These are phyloP conservation scores for Perilla frutescens DNA, from an alignment of 257 asterid genomes.

Conservation along the genomic window DNA sequence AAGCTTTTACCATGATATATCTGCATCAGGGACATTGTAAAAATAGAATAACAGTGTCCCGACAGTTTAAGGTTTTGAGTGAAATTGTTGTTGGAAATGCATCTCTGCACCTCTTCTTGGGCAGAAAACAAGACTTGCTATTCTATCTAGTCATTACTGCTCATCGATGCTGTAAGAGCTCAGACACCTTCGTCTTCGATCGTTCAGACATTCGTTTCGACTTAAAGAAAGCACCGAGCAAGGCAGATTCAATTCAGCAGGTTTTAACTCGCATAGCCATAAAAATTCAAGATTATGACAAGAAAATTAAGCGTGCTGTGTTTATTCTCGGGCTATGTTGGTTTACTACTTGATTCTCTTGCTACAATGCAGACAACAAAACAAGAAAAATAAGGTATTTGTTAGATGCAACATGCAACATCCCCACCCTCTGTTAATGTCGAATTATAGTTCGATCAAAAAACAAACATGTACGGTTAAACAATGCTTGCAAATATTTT, in stretches of 20 bases:
- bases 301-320: background rate
- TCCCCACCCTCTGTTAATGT: background rate
- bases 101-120: background rate
- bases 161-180: background rate
- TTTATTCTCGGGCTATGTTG: too few species aligned
- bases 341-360: too few species aligned
- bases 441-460: too few species aligned
- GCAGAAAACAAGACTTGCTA: background rate
- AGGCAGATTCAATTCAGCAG: background rate
- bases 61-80: background rate
- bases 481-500: too few species aligned
- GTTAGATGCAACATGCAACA: too few species aligned
- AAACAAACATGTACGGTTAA: too few species aligned
- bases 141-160: background rate
- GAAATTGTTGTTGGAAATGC: background rate
- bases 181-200: background rate
- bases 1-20: background rate
- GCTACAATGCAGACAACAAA: background rate
- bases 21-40: conserved; percentile 23
- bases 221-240: background rate
- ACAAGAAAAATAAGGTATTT: background rate
- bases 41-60: background rate
- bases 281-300: background rate
- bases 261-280: background rate
- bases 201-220: background rate